Conservation (phyloP, 768 basidiomycete genomes). For the Kwoniella mangroviensis region DNA sequence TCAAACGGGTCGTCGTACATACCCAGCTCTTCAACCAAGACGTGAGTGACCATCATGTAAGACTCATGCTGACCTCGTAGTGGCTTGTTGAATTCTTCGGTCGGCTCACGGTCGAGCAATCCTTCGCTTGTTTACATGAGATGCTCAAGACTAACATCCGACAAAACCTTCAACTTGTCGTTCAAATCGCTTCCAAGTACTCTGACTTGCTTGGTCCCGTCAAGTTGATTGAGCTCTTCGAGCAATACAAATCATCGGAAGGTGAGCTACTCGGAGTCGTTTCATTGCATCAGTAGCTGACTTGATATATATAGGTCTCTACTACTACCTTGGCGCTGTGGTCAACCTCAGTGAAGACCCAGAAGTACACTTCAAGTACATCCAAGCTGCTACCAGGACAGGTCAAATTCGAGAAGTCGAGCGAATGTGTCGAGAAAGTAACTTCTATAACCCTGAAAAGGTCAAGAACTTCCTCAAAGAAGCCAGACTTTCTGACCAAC, state of each 20-base stretch:
- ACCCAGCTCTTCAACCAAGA: conserved; percentile 81
- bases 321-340: conserved; percentile 97
- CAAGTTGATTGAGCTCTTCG: conserved; percentile 98
- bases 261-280: conserved; percentile 61
- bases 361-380: conserved; percentile 99
- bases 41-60: conserved; percentile 60
- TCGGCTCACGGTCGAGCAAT: conserved; percentile 93
- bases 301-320: conserved; percentile 68
- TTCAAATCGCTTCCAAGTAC: conserved; percentile 98
- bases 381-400: conserved; percentile 96
- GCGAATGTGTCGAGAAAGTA: conserved; percentile 96
- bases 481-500: conserved; percentile 91
- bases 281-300: conserved; percentile 1
- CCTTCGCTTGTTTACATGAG: conserved; percentile 92
- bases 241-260: conserved; percentile 95
- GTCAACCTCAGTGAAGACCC: conserved; percentile 95
- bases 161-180: conserved; percentile 93
- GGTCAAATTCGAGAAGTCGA: conserved; percentile 99
- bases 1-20: conserved; percentile 97
- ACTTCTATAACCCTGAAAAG: conserved; percentile 97
- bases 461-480: conserved; percentile 99
- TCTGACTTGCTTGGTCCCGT: conserved; percentile 96
- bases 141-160: conserved; percentile 97
- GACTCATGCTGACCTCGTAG: conserved; percentile 57
- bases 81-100: conserved; percentile 99